Evolutionary conservation across 1,284 basidiomycete species (phyloP).

Genomic region (Albatrellus sp.): DNA sequence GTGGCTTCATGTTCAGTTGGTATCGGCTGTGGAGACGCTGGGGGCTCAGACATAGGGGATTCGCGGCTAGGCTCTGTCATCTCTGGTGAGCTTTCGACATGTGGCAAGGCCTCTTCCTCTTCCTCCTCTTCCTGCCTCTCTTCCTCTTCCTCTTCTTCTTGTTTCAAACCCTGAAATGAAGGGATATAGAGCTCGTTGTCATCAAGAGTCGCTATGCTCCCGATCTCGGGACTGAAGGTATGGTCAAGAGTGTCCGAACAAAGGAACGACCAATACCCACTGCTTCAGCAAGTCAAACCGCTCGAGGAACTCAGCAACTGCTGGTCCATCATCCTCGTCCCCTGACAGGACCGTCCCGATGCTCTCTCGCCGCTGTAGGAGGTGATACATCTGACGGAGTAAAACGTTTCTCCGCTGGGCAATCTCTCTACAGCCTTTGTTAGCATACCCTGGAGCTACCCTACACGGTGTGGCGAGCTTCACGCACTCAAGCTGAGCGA

Average conservation of each 20-base stretch:
- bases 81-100: constrained; percentile 3
- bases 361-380: constrained; percentile 40
- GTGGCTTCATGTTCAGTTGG: constrained; percentile 4
- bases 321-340: constrained; percentile 7
- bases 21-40: constrained; percentile 10
- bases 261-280: constrained; percentile 3
- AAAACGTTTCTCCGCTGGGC: constrained; percentile 50
- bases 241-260: neutral
- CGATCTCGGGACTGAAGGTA: constrained; percentile 8
- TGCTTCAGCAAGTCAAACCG: constrained; percentile 11
- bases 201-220: constrained; percentile 8
- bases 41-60: constrained; percentile 15
- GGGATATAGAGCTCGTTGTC: constrained; percentile 7
- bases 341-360: constrained; percentile 25
- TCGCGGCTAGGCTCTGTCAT: constrained; percentile 8
- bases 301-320: constrained; percentile 8
- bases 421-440: constrained; percentile 32
- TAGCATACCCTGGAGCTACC: neutral
- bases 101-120: constrained; percentile 25
- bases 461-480: neutral
- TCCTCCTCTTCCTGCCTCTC: constrained; percentile 21
- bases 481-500: constrained; percentile 26
- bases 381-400: constrained; percentile 52
- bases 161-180: neutral
- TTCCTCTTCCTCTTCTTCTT: neutral